Percentiles rank a stretch among this genome's conserved stretches.
These are phyloP conservation scores for Silene noctiflora DNA, from an alignment of 179 eudicot species.

Conservation along the genomic window DNA sequence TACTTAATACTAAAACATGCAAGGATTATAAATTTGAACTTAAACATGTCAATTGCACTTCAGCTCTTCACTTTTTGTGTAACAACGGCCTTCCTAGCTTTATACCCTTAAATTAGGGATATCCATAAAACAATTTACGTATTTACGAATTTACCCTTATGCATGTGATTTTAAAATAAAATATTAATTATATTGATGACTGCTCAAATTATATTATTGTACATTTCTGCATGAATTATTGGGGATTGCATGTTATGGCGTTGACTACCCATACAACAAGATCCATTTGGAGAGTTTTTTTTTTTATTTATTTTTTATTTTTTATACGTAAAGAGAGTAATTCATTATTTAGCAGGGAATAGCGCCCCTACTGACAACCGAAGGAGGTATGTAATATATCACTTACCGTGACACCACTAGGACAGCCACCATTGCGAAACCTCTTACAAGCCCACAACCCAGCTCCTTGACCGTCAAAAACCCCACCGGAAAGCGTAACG, in stretches of 20 bases:
- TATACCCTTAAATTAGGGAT: not conserved
- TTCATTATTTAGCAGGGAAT: too few species aligned
- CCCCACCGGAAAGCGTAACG: conserved; percentile 52
- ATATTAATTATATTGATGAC: not conserved
- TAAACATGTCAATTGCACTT: not conserved
- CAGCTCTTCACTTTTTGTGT: too few species aligned
- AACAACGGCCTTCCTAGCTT: too few species aligned
- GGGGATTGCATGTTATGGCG: not conserved
- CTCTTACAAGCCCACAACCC: conserved; percentile 56
- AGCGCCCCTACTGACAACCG: too few species aligned
- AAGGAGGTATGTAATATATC: not conserved
- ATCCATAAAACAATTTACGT: not conserved
- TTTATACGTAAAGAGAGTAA: too few species aligned
- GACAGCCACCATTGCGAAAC: conserved; percentile 37
- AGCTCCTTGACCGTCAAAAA: conserved; percentile 48
- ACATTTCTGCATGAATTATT: not conserved
- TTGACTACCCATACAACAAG: not conserved
- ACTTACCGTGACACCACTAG: conserved; percentile 36
- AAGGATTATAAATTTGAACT: not conserved
- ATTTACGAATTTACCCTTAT: not conserved
- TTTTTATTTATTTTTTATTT: too few species aligned
- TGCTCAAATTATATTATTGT: not conserved
- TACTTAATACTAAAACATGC: not conserved
- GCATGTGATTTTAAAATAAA: conserved; percentile 8
- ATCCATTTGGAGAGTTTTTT: not conserved